Evolutionary conservation across 306 rosid species (phyloP), one percentile per base, ranked within the genome.

Genomic region (Prinsepia uniflora): DNA sequence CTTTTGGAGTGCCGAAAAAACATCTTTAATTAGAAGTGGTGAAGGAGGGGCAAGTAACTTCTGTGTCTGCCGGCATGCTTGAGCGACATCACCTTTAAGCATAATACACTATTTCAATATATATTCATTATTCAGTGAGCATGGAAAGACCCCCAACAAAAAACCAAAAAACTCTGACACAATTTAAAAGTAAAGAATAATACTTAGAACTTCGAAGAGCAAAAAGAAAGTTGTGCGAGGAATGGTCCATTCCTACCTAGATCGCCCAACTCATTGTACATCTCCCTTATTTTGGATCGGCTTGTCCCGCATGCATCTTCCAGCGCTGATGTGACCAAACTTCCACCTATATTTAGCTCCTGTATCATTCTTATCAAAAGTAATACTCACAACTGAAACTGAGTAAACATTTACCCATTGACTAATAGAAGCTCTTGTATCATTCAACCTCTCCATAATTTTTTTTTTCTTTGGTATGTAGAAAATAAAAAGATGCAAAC

Each of bases 81-180:
- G 96, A 76, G 98, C 98, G 81, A 92, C 98, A 84, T 90, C 98
- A 85, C 98, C 98, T 92, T 86, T 60, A 78, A 80, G 20, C 74
- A 81, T 30, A 72, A 70, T 40, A 82, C 64, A 76, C 41, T 46
- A 77, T 65, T 72, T 68, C 71, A 80, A 56, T 39, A 47, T 24
- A 70, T 69, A 79, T 75, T 60, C 69, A 24, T 24, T 24, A 24
- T 24, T 24, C 30, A 24, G 77, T 20, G 69, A 59, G 66, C 42
- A 46, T 42, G 43, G 49, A 1, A 1, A 20, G 60, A 55, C 5
- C n/a, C n/a, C n/a, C n/a, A n/a, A n/a, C n/a, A n/a, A n/a, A n/a
- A n/a, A n/a, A n/a, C n/a, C n/a, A n/a, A n/a, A n/a, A n/a, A n/a
- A n/a, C n/a, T n/a, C 36, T 18, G 14, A 48, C 8, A 19, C 1